These are phyloP conservation scores for Cordyceps cicadae DNA, from an alignment of 2,329 filamentous ascomycete species.

Conservation along the genomic window DNA sequence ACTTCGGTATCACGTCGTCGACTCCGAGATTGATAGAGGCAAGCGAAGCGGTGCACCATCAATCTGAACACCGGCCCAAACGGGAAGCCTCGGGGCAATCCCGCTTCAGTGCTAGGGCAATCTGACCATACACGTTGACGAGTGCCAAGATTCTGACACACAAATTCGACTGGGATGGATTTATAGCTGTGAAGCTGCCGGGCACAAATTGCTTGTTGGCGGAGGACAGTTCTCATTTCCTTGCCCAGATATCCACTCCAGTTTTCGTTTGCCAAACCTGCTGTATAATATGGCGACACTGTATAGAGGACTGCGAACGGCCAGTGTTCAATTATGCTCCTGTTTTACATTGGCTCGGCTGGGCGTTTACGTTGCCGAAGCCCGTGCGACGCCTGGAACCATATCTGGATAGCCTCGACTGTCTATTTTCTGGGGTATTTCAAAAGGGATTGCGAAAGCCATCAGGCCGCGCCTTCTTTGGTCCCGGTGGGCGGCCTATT, in stretches of 20 bases:
- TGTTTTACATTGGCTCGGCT: not conserved
- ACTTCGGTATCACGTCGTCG: not conserved
- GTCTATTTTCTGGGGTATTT: not conserved
- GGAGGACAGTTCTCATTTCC: not conserved
- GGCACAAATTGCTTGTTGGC: not conserved
- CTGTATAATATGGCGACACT: too few species aligned
- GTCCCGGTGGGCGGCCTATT: not conserved
- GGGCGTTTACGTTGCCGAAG: slow-evolving; percentile 4
- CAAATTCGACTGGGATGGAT: not conserved
- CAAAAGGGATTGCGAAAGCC: not conserved
- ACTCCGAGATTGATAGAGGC: not conserved
- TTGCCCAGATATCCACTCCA: not conserved
- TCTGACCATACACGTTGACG: not conserved
- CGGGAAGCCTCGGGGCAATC: not conserved
- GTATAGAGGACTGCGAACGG: not conserved
- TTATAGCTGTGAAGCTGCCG: not conserved
- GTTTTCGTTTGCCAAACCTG: not conserved
- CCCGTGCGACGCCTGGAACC: not conserved
- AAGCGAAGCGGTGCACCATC: slow-evolving; percentile 5
- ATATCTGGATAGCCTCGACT: not conserved
- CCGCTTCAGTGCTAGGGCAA: not conserved
- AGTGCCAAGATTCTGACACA: not conserved
- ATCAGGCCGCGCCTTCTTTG: not conserved
- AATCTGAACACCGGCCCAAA: not conserved
- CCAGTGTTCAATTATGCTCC: not conserved